These are phyloP conservation scores for Penicillium daleae DNA, from an alignment of 495 filamentous ascomycete genomes.

Conservation along the genomic window DNA sequence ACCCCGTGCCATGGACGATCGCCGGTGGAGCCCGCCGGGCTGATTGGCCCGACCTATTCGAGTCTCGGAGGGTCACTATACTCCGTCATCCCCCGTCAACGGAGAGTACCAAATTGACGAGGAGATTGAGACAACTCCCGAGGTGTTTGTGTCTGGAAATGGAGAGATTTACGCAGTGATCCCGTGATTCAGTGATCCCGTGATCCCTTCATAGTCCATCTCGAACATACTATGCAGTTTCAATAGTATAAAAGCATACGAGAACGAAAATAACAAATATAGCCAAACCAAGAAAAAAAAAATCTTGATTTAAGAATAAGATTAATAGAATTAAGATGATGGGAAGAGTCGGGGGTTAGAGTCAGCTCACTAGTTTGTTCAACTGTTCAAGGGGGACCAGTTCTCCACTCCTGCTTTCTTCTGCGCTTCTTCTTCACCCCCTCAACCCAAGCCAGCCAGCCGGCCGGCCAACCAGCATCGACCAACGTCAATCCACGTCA, in stretches of 20 bases:
- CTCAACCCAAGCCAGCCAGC: background rate
- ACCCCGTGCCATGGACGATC: conserved; percentile 30
- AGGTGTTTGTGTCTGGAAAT: too few species aligned
- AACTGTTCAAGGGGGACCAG: background rate
- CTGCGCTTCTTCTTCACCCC: conserved; percentile 6
- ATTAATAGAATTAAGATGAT: background rate
- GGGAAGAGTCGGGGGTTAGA: conserved; percentile 3
- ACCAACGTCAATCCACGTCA: background rate
- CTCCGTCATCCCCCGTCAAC: conserved; percentile 13
- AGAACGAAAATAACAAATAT: background rate
- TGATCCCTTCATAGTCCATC: too few species aligned
- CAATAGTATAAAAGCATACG: too few species aligned
- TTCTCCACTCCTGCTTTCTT: background rate
- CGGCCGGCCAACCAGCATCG: background rate
- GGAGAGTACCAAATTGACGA: background rate
- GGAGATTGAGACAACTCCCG: too few species aligned
- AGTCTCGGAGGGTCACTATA: conserved; percentile 11
- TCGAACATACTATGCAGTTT: too few species aligned
- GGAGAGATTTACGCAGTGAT: too few species aligned
- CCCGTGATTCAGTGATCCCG: too few species aligned
- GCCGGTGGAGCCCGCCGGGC: conserved; percentile 23
- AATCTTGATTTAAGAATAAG: background rate
- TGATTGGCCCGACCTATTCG: conserved; percentile 8
- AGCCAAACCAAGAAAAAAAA: background rate
- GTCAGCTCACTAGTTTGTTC: background rate